phyloP scores from a whole-genome alignment of 805 yeast genomes.

The Hanseniaspora guilliermondii region DNA sequence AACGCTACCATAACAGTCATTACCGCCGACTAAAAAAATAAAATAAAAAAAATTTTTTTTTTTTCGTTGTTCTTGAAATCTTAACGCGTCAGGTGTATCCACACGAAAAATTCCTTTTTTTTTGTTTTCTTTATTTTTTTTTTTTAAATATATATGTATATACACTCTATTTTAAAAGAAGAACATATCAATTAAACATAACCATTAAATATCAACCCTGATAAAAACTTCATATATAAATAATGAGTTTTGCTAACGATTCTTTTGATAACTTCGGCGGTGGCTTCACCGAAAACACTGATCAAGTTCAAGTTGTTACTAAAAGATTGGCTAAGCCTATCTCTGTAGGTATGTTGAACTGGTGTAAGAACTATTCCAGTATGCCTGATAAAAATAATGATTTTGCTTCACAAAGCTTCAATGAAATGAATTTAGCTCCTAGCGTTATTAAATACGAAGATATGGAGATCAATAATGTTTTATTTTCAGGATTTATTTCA shows the following conservation, averaged over 20 bases:
- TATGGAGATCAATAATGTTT: conserved; percentile 12
- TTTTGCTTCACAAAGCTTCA: conserved; percentile 1
- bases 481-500: conserved; percentile 6
- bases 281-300: conserved; percentile 2
- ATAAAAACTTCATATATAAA: background rate
- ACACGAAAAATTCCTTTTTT: background rate
- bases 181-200: too few species aligned
- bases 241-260: conserved; percentile 4
- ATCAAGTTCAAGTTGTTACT: conserved; percentile 9
- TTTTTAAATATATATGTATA: background rate
- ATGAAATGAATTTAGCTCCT: background rate
- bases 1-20: too few species aligned
- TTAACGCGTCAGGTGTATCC: too few species aligned
- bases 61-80: too few species aligned
- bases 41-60: too few species aligned
- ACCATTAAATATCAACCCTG: background rate
- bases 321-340: conserved; percentile 11
- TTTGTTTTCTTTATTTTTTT: background rate
- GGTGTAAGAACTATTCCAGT: conserved; percentile 8
- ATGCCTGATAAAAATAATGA: background rate
- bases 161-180: too few species aligned
- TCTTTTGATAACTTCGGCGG: conserved; percentile 8
- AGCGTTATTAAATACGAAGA: conserved; percentile 6
- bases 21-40: too few species aligned
- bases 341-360: conserved; percentile 9